These are phyloP conservation scores for Ceratocystis eucalypticola DNA, from an alignment of 2,329 filamentous ascomycete species.

Conservation along the genomic window DNA sequence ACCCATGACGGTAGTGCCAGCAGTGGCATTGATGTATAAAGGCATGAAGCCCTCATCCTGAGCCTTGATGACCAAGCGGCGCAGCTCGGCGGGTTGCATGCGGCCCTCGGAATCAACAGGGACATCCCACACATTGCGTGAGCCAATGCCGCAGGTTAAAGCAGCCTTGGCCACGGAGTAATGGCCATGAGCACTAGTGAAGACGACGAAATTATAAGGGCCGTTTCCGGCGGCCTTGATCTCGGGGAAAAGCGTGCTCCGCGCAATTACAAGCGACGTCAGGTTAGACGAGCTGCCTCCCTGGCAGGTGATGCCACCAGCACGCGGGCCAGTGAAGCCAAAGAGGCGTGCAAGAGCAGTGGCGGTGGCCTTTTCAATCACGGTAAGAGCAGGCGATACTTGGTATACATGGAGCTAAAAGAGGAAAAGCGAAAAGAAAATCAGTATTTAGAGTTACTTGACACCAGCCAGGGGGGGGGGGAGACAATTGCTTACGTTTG, in stretches of 20 bases:
- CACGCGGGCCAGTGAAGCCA: slow-evolving; percentile 55
- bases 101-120: slow-evolving; percentile 58
- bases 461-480: neutral
- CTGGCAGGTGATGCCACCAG: slow-evolving; percentile 64
- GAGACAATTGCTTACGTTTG: slow-evolving; percentile 48
- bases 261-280: slow-evolving; percentile 71
- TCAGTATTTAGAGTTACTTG: neutral
- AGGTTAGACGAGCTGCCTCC: slow-evolving; percentile 77
- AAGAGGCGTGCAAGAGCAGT: slow-evolving; percentile 61
- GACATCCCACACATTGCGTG: slow-evolving; percentile 56
- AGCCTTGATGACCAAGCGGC: slow-evolving; percentile 46
- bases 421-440: neutral
- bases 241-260: slow-evolving; percentile 70
- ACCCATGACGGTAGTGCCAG: slow-evolving; percentile 84
- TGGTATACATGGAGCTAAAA: slow-evolving; percentile 71
- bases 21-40: slow-evolving; percentile 90
- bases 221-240: slow-evolving; percentile 63
- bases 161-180: slow-evolving; percentile 92
- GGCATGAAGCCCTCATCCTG: slow-evolving; percentile 60
- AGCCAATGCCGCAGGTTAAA: slow-evolving; percentile 77
- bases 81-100: slow-evolving; percentile 56
- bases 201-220: slow-evolving; percentile 56
- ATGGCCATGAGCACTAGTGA: slow-evolving; percentile 82
- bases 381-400: slow-evolving; percentile 74
- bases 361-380: slow-evolving; percentile 77